These are phyloP conservation scores for Spinellus fusiger DNA, from an alignment of 192 early-diverging fungal genomes.

Conservation along the genomic window DNA sequence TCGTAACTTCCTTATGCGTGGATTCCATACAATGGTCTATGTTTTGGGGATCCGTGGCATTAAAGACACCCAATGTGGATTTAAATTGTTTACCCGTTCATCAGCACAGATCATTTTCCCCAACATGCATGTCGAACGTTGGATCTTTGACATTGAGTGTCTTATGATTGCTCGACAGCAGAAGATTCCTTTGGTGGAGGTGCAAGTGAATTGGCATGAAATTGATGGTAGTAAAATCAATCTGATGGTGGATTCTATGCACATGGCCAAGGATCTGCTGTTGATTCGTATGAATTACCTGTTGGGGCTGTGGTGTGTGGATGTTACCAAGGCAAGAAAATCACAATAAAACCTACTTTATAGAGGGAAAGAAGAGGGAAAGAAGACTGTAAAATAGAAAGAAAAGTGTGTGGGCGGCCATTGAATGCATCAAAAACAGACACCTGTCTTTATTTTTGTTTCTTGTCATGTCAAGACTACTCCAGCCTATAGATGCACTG, in stretches of 20 bases:
- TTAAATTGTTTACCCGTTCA: conserved; percentile 85
- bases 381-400: too few species aligned
- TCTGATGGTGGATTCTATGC: conserved; percentile 78
- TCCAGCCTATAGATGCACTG: conserved; percentile 44
- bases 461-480: conserved; percentile 32
- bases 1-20: conserved; percentile 90
- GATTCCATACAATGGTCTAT: conserved; percentile 87
- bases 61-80: conserved; percentile 96
- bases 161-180: conserved; percentile 73
- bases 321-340: conserved; percentile 10
- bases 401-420: too few species aligned
- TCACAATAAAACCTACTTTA: conserved; percentile 5
- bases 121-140: conserved; percentile 91
- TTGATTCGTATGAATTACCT: conserved; percentile 83
- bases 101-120: conserved; percentile 75
- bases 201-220: conserved; percentile 95
- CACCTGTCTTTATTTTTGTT: too few species aligned
- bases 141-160: conserved; percentile 98
- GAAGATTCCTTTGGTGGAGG: conserved; percentile 76
- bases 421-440: too few species aligned
- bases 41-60: conserved; percentile 83
- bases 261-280: conserved; percentile 86
- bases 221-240: conserved; percentile 93
- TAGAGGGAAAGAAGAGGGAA: too few species aligned
- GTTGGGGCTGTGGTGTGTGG: conserved; percentile 69